Conservation (phyloP, 371 early-diverging fungal genomes). For the Zychaea mexicana region DNA sequence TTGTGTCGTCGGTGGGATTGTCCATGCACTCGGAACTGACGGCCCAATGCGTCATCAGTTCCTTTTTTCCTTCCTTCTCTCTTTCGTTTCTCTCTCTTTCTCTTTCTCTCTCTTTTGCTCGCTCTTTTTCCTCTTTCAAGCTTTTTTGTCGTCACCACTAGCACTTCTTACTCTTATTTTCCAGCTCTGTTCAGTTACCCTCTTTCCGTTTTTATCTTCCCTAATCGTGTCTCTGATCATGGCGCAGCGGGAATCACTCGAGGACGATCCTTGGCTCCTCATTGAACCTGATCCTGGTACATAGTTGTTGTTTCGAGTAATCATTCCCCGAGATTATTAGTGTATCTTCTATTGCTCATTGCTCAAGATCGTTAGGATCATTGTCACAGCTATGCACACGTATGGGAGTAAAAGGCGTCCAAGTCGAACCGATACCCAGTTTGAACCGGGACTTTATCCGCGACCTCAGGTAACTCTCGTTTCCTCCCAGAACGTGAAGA, state of each 20-base stretch:
- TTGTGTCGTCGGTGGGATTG: not conserved
- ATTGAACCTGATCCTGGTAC: constrained; percentile 25
- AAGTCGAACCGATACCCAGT: constrained; percentile 34
- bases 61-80: not conserved
- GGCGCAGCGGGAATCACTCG: constrained; percentile 16
- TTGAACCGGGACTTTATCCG: constrained; percentile 21
- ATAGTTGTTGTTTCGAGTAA: not conserved
- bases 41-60: constrained; percentile 12
- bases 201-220: constrained; percentile 4
- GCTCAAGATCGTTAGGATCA: constrained; percentile 13
- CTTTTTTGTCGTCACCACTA: constrained; percentile 2
- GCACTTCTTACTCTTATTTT: not conserved
- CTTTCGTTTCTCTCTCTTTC: not conserved
- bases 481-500: no score
- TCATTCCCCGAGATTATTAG: not conserved
- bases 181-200: not conserved
- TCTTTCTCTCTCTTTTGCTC: not conserved
- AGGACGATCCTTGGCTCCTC: constrained; percentile 22
- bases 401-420: constrained; percentile 32
- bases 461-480: constrained; percentile 23
- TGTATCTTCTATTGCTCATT: constrained; percentile 8
- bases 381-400: constrained; percentile 22
- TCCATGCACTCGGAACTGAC: constrained; percentile 11
- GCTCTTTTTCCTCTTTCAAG: not conserved
- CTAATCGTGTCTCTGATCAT: constrained; percentile 10